Evolutionary conservation across 2,329 filamentous ascomycete genomes (phyloP), one percentile per base, ranked within the genome.

Genomic region (Cephalotrichum gorgonifer): DNA sequence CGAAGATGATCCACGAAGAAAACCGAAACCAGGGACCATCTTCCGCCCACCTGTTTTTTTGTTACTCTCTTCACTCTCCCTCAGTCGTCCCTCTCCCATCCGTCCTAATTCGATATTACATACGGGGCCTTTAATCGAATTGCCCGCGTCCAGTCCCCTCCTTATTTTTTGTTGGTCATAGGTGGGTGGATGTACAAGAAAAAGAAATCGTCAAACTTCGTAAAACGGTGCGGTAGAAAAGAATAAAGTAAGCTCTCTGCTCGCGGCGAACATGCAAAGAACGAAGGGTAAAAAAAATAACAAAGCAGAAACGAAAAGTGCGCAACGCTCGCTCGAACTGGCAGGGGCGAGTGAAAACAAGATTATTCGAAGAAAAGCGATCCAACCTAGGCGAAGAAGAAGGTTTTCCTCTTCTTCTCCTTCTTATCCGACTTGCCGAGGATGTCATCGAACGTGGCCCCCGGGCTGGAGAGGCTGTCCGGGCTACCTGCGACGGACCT

Each of bases 361-460:
- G 30, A 9, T 4, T 12, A 14, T n/a, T n/a, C n/a, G 8, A 31
- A 31, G 15, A 15, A 31, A 31, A 15, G 30, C 15, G 30, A 9
- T 4, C 7, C 30, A 26, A n/a, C 11, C 28, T 43, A 48, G n/a
- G 38, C 35, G n/a, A 53, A 46, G 22, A 52, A 69, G 53, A 68
- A 70, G 54, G 68, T 70, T 44, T 67, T 60, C 44, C 62, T 61
- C 61, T 67, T 70, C 58, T 68, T 70, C 63, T 69, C 68, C 31
- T 56, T 55, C 39, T 64, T 54, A 11, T 54, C 55, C n/a, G 57
- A 52, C 27, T 59, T 60, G 8, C 65, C 64, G 23, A 75, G 58
- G 31, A 75, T 75, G 44, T 75, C 72, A 53, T 75, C 72, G 56
- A 75, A 75, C 0, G 72, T 75, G 26, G 65, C 62, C 3, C 67